Conservation (phyloP, 225 moss, liverwort and hornwort genomes). For the Antitrichia curtipendula region DNA sequence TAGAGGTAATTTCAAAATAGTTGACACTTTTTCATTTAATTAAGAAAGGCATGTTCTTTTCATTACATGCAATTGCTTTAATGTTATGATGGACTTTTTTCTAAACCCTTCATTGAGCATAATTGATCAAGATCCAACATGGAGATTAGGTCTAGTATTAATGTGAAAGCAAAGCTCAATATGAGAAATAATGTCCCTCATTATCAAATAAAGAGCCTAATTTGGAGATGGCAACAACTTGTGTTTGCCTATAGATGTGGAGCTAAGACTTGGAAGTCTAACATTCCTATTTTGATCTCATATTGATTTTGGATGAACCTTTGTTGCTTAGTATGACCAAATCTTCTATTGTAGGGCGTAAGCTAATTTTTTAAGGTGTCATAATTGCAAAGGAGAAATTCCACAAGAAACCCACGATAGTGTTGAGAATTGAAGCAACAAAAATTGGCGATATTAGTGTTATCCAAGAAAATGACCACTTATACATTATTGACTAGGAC, state of each 20-base stretch:
- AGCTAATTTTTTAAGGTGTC: neutral
- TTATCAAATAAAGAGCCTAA: no score
- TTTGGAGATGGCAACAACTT: no score
- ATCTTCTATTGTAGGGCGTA: neutral
- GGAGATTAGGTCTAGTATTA: no score
- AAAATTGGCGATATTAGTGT: slow-evolving; percentile 52
- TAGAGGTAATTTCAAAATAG: no score
- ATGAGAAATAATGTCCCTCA: no score
- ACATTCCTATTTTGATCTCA: neutral
- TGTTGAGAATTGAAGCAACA: slow-evolving; percentile 41
- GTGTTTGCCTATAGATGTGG: neutral
- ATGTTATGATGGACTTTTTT: no score
- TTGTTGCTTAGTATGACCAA: neutral
- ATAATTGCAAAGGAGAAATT: slow-evolving; percentile 29
- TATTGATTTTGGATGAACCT: neutral
- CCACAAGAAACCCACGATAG: slow-evolving; percentile 10
- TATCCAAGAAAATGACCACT: slow-evolving; percentile 50
- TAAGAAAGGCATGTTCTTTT: no score
- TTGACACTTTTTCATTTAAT: no score
- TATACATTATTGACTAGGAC: slow-evolving; percentile 37
- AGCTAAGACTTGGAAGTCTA: neutral
- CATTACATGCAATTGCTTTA: no score
- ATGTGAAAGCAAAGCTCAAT: no score
- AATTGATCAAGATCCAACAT: no score
- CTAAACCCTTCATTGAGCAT: no score